Evolutionary conservation across 2,329 filamentous ascomycete genomes (phyloP).

Genomic region (Fusarium phyllophilum): DNA sequence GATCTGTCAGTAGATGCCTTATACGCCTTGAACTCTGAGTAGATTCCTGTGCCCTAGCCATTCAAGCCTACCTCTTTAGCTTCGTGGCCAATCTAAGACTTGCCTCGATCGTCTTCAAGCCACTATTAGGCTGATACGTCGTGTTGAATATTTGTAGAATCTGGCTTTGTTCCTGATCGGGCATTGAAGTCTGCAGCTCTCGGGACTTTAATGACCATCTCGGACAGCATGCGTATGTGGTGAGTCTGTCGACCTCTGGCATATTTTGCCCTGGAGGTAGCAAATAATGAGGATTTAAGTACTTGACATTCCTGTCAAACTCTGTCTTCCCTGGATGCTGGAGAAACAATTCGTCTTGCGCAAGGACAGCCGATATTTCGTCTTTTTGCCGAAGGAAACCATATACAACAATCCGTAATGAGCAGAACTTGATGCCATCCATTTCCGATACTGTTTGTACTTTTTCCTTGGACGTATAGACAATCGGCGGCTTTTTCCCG

Average conservation of each 20-base stretch:
- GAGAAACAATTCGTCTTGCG: not conserved
- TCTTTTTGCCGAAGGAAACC: not conserved
- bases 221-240: not conserved
- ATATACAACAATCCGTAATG: not conserved
- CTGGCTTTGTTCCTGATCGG: not conserved
- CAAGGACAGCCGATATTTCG: not conserved
- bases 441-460: not conserved
- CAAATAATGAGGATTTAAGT: conserved; percentile 1
- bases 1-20: not conserved
- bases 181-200: not conserved
- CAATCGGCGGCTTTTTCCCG: not conserved
- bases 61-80: not conserved
- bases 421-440: not conserved
- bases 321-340: not conserved
- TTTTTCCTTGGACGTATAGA: not conserved
- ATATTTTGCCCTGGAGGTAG: not conserved
- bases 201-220: not conserved
- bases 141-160: not conserved
- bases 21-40: not conserved
- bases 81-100: not conserved
- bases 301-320: not conserved
- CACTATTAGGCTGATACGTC: not conserved
- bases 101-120: not conserved
- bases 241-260: not conserved
- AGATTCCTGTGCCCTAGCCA: not conserved